Evolutionary conservation across 148 eudicot species (phyloP).

Genomic region (Fallopia convolvulus): DNA sequence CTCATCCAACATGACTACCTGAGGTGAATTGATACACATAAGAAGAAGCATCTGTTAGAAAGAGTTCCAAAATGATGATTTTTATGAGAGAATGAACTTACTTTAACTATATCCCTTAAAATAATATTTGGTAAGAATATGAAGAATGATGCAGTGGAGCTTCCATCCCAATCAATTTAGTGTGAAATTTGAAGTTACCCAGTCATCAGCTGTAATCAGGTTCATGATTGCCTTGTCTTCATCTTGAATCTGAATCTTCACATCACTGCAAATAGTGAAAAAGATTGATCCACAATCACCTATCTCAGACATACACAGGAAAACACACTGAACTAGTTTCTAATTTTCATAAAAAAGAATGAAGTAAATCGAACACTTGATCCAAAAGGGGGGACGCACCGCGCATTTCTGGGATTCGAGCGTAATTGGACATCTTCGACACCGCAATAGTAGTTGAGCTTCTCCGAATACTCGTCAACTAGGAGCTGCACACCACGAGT

Average conservation of each 20-base stretch:
- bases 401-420: conserved; percentile 75
- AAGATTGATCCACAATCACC: background rate
- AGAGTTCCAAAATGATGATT: background rate
- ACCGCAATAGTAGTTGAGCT: conserved; percentile 51
- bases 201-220: conserved; percentile 56
- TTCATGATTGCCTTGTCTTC: conserved; percentile 60
- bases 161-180: background rate
- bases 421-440: conserved; percentile 54
- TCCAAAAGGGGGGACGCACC: conserved; percentile 20
- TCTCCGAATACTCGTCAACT: conserved; percentile 60
- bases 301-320: background rate
- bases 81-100: background rate
- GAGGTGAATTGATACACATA: background rate
- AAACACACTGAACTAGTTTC: background rate
- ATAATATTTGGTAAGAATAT: background rate
- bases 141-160: background rate
- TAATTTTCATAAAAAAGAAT: too few relatives aligned
- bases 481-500: conserved; percentile 54
- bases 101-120: background rate
- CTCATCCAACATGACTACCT: conserved; percentile 92
- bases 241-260: conserved; percentile 55
- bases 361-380: background rate
- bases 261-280: conserved; percentile 36
- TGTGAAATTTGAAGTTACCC: conserved; percentile 34
- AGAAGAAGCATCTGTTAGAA: conserved; percentile 8